A percentile compares a stretch with the other conserved stretches of the same genome.
Conservation (phyloP, 2,329 filamentous ascomycete genomes). For the Microsporum ferrugineum region DNA sequence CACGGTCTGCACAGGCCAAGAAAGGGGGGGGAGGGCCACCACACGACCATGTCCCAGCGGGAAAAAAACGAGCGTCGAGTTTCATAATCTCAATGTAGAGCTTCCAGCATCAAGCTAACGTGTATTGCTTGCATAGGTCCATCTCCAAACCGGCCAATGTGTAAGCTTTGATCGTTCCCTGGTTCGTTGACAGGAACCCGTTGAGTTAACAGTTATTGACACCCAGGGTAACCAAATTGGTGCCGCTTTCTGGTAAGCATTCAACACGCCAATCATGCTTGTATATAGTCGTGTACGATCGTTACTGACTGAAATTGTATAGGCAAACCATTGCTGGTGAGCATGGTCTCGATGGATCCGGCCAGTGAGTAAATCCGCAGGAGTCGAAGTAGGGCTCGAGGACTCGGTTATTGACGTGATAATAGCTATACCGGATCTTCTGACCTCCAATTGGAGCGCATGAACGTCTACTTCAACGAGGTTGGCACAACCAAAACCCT, state of each 20-base stretch:
- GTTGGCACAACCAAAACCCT: conserved; percentile 1
- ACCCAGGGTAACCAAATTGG: conserved; percentile 97
- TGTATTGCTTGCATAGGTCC: conserved; percentile 56
- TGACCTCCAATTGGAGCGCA: conserved; percentile 14
- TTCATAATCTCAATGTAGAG: background rate
- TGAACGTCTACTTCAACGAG: conserved; percentile 15
- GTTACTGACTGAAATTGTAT: conserved; percentile 3
- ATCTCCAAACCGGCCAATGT: conserved; percentile 99
- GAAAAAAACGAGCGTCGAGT: background rate
- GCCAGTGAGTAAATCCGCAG: conserved; percentile 8
- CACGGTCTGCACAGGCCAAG: conserved; percentile 13
- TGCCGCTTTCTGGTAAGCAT: conserved; percentile 91
- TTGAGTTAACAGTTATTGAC: conserved; percentile 22
- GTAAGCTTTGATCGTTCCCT: conserved; percentile 46
- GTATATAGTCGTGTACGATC: background rate
- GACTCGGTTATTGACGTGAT: background rate
- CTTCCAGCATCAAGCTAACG: conserved; percentile 5
- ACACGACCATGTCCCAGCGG: conserved; percentile 3
- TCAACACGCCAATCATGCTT: background rate
- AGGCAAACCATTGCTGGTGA: conserved; percentile 14
- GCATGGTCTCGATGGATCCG: conserved; percentile 14
- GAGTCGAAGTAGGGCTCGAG: background rate
- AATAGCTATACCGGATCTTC: conserved; percentile 12
- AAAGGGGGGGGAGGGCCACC: conserved; percentile 8
- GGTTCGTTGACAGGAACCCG: conserved; percentile 12